These are phyloP conservation scores for Sarocladiaceae sp. DNA, from an alignment of 2,329 filamentous ascomycete species.

Conservation along the genomic window DNA sequence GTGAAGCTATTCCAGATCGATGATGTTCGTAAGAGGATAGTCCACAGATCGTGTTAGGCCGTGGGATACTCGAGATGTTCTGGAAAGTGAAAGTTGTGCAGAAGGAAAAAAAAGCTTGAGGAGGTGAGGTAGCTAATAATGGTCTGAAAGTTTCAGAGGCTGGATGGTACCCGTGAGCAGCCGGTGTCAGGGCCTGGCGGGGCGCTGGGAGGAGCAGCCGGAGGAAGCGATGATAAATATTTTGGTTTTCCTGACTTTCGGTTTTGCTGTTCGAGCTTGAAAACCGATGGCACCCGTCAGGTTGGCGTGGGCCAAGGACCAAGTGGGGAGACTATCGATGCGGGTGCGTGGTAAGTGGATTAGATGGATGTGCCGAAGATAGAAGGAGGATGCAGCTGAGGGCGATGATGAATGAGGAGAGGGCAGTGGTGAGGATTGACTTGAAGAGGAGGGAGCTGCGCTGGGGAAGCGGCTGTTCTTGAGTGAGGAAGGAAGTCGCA, in stretches of 20 bases:
- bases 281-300: conserved; percentile 1
- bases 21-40: background rate
- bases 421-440: background rate
- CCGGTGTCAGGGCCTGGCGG: background rate
- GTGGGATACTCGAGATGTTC: too few species aligned
- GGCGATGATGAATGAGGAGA: background rate
- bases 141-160: too few species aligned
- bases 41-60: too few species aligned
- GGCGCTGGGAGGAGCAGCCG: conserved; percentile 1
- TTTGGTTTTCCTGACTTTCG: background rate
- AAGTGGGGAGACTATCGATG: conserved; percentile 5
- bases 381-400: background rate
- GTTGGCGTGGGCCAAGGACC: background rate
- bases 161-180: too few species aligned
- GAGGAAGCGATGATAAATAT: conserved; percentile 5
- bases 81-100: too few species aligned
- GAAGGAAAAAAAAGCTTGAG: too few species aligned
- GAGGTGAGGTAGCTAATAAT: too few species aligned
- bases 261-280: background rate
- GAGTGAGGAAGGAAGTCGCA: background rate
- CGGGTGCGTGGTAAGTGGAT: background rate
- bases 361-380: background rate
- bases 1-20: background rate
- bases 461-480: background rate
- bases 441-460: background rate